Conservation (phyloP, 345 rosid genomes). For the Moringa oleifera region DNA sequence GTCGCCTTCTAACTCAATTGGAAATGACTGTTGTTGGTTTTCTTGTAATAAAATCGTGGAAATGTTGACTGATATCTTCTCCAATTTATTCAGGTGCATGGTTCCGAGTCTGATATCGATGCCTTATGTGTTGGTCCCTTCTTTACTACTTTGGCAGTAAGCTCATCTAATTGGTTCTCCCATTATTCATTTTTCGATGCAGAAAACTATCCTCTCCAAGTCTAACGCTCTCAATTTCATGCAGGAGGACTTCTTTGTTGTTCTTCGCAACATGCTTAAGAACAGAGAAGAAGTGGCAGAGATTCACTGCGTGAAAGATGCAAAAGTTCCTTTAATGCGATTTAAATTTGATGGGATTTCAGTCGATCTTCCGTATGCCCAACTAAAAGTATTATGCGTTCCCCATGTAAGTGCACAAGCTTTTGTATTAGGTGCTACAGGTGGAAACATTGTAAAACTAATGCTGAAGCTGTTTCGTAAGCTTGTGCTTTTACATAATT, state of each 20-base stretch:
- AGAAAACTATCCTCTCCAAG: background rate
- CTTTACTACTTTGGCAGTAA: constrained; percentile 46
- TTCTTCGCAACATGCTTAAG: constrained; percentile 40
- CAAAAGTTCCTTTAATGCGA: constrained; percentile 49
- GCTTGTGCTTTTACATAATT: background rate
- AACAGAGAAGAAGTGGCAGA: constrained; percentile 34
- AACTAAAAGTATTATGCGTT: constrained; percentile 33
- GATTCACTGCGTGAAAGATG: constrained; percentile 41
- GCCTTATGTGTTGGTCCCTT: constrained; percentile 51
- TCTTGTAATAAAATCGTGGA: too few species aligned
- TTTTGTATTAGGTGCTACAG: too few species aligned
- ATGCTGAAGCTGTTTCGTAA: background rate
- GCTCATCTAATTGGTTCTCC: constrained; percentile 10
- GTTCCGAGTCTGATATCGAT: constrained; percentile 56
- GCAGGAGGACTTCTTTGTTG: constrained; percentile 55
- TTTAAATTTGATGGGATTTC: constrained; percentile 52
- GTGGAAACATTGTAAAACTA: too few species aligned
- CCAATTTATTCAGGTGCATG: constrained; percentile 36
- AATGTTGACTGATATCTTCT: background rate
- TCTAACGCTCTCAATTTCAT: background rate
- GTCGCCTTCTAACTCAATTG: too few species aligned
- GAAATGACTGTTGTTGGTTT: too few species aligned
- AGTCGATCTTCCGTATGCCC: constrained; percentile 54
- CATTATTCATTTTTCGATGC: background rate
- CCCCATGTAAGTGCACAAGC: constrained; percentile 33